Evolutionary conservation across 23 red algal species (phyloP).

Genomic region (Agarophyton chilense): DNA sequence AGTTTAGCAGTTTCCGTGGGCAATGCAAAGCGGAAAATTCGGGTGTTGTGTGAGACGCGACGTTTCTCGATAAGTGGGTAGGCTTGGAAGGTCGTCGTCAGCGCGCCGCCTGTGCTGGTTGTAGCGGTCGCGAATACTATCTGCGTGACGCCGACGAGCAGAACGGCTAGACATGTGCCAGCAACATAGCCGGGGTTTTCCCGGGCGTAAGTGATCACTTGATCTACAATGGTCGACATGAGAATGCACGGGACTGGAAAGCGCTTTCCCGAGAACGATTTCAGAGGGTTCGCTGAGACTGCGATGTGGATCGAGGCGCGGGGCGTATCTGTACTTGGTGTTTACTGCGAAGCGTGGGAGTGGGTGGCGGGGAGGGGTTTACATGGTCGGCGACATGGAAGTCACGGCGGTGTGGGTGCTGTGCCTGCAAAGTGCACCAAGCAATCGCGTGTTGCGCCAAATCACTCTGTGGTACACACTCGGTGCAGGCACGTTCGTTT

Average conservation of each 20-base stretch:
- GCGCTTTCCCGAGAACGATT: background rate
- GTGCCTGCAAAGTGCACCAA: no score
- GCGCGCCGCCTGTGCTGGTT: background rate
- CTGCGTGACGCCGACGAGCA: constrained; percentile 44
- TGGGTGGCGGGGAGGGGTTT: no score
- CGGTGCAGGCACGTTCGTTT: no score
- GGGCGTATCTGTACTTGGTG: no score
- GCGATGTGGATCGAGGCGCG: no score
- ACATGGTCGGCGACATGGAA: no score
- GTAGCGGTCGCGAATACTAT: constrained; percentile 15
- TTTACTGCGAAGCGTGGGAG: no score
- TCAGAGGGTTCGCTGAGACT: background rate
- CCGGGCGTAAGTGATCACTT: constrained; percentile 21
- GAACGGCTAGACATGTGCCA: constrained; percentile 34
- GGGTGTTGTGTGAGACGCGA: constrained; percentile 84
- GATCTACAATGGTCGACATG: constrained; percentile 43
- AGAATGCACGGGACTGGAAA: no score
- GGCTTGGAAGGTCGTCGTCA: constrained; percentile 24
- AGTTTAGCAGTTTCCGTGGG: background rate
- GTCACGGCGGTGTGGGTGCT: no score
- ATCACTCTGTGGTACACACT: no score
- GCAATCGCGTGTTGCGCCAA: no score
- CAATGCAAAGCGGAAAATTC: constrained; percentile 80
- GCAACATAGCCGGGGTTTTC: constrained; percentile 53
- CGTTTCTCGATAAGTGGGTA: constrained; percentile 28